These are phyloP conservation scores for Xylariaceae sp. DNA, from an alignment of 2,329 filamentous ascomycete genomes.

Conservation along the genomic window DNA sequence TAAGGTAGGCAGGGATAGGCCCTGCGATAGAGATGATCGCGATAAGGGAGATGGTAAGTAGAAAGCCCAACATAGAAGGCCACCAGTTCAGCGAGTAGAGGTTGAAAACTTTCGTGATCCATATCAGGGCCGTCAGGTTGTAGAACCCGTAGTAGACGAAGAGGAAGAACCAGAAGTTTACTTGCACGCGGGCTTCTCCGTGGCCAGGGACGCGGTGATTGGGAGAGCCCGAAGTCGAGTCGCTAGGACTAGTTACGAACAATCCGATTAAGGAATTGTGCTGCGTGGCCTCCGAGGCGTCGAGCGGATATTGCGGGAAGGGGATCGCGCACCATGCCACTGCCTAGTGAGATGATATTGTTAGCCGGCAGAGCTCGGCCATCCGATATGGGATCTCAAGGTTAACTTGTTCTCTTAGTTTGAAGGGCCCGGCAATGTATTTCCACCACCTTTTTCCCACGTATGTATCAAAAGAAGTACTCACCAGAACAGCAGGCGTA, in stretches of 20 bases:
- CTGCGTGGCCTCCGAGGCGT: conserved; percentile 36
- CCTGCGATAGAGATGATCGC: conserved; percentile 55
- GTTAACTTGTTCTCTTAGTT: neutral
- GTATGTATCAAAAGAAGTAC: conserved; percentile 30
- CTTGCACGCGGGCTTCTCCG: conserved; percentile 58
- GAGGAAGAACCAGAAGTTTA: conserved; percentile 70
- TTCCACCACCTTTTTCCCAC: neutral
- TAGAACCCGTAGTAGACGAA: conserved; percentile 68
- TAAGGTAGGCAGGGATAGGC: conserved; percentile 58
- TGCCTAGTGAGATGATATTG: conserved; percentile 39
- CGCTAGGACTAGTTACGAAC: neutral
- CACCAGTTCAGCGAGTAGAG: conserved; percentile 69
- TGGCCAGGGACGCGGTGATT: conserved; percentile 54
- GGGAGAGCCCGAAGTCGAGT: conserved; percentile 18
- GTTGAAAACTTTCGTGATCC: conserved; percentile 70
- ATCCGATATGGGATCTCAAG: neutral
- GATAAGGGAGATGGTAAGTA: conserved; percentile 59
- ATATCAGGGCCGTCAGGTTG: conserved; percentile 62
- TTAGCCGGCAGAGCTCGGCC: conserved; percentile 6
- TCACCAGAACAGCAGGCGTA: conserved; percentile 56
- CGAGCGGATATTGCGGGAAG: conserved; percentile 59
- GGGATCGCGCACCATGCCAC: conserved; percentile 63
- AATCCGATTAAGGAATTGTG: conserved; percentile 15
- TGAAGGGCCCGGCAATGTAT: neutral
- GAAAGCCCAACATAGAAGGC: conserved; percentile 61